Evolutionary conservation across 2,329 filamentous ascomycete genomes (phyloP).

Genomic region (Diaporthe nobilis): DNA sequence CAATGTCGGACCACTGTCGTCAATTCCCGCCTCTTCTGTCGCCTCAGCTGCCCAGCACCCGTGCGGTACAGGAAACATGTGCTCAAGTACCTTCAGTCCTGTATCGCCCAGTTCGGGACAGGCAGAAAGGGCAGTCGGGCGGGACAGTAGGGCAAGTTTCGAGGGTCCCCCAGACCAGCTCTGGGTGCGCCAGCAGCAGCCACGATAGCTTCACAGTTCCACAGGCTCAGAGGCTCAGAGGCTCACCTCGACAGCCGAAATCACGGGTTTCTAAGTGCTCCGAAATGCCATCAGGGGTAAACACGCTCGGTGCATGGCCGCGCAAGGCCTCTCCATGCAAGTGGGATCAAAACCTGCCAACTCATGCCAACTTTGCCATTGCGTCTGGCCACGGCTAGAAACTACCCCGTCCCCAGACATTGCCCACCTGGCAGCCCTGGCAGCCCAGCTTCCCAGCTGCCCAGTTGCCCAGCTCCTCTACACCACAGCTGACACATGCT

Average conservation of each 20-base stretch:
- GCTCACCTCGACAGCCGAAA: background rate
- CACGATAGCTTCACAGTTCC: slow-evolving; percentile 28
- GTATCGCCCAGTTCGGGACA: background rate
- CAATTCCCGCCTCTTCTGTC: slow-evolving; percentile 28
- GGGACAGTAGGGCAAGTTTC: background rate
- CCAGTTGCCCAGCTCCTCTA: slow-evolving; percentile 8
- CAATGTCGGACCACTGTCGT: slow-evolving; percentile 32
- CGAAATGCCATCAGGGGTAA: background rate
- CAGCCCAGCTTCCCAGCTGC: background rate
- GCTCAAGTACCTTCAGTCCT: background rate
- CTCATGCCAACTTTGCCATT: slow-evolving; percentile 35
- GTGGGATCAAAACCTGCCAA: slow-evolving; percentile 33
- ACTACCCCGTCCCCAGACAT: background rate
- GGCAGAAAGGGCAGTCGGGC: background rate
- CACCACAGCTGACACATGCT: slow-evolving; percentile 31
- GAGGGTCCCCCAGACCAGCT: background rate
- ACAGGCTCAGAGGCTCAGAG: background rate
- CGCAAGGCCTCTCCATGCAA: slow-evolving; percentile 23
- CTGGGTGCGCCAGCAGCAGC: background rate
- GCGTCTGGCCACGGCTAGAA: background rate
- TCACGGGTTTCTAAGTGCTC: background rate
- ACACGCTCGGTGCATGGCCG: slow-evolving; percentile 4
- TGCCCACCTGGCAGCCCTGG: background rate
- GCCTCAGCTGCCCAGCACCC: background rate
- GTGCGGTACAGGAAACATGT: background rate